Base-by-base conservation (phyloP, 116 monocot genomes). In the Iris pallida region DNA sequence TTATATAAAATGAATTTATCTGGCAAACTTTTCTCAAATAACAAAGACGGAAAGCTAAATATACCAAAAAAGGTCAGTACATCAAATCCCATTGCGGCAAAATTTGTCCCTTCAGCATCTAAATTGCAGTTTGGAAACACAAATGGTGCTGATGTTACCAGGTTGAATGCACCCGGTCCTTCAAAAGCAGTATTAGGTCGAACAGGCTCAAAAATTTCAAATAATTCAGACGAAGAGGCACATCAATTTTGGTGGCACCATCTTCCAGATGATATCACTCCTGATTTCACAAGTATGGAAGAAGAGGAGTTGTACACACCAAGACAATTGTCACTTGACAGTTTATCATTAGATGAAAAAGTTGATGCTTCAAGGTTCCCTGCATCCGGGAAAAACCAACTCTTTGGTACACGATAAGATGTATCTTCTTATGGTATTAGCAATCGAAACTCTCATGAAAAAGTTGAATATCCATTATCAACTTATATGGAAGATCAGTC, bases 81-180 rank as follows among this genome's bases (percentile, higher is more conserved):
- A 16, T 66, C 89, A 57, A 93, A 93, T 69, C 90, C 94, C 48
- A 90, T 90, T 79, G 89, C 90, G 45, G 81, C 81, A 71, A 87
- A 90, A 64, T 90, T 94, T 75, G 73, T 94, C 45, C 94, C 94
- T 60, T 87, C 87, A 63, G 61, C 82, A 55, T 62, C 75, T 77
- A 73, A 64, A 60, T 76, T 70, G 9, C 19, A 73, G 7, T 7
- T 42, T 68, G 71, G 18, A 62, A 84, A 64, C 18, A 69, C 20
- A 20, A 75, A 64, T 13, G 59, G 45, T 65, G 12, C 58, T 18
- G 76, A 79, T 75, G 16, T 30, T 56, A 64, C 57, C n/a, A 74
- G 46, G 16, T 45, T 48, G 19, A 77, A 81, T 57, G 42, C 66
- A 46, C 57, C 75, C 8, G 63, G 54, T 20, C 42, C 61, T 52